These are phyloP conservation scores for Amaranthus palmeri DNA, from an alignment of 148 eudicot species.

Conservation along the genomic window DNA sequence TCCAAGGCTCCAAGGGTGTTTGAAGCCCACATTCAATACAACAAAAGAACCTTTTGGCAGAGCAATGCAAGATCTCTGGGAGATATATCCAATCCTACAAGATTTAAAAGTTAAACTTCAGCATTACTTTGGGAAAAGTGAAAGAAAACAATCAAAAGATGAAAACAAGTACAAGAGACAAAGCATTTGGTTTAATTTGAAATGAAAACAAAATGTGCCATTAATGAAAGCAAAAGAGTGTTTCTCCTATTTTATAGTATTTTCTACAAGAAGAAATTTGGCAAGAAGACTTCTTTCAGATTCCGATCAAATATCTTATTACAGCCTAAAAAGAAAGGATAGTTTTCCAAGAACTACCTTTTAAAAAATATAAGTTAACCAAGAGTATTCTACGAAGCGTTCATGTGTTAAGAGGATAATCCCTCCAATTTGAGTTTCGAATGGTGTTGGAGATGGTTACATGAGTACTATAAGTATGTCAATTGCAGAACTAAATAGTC, in stretches of 20 bases:
- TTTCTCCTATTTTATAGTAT: too few relatives aligned
- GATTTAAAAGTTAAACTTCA: not conserved
- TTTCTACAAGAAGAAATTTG: not conserved
- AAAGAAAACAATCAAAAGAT: not conserved
- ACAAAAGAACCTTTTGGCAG: slow-evolving; percentile 92
- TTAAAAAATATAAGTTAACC: too few relatives aligned
- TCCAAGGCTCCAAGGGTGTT: not conserved
- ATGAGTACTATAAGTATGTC: too few relatives aligned
- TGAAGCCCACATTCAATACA: slow-evolving; percentile 2
- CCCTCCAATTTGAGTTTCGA: too few relatives aligned
- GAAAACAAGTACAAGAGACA: not conserved
- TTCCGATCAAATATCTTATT: not conserved
- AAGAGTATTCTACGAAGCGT: too few relatives aligned
- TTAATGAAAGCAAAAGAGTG: not conserved
- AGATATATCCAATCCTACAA: slow-evolving; percentile 64
- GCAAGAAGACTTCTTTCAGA: not conserved
- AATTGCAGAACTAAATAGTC: too few relatives aligned
- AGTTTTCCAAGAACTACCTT: too few relatives aligned
- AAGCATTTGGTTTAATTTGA: too few relatives aligned
- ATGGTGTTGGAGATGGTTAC: too few relatives aligned
- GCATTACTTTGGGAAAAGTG: not conserved
- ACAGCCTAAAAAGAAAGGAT: not conserved
- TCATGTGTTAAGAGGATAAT: too few relatives aligned
- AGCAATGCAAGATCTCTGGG: slow-evolving; percentile 92
- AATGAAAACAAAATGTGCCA: too few relatives aligned